Percentiles rank a stretch among this genome's conserved stretches.
These are phyloP conservation scores for rapeseed (Brassica napus) DNA, from an alignment of 345 rosid species.

Conservation along the genomic window Da-Ae NC_063436.1:22009501-22010000, in stretches of 20 bases:
- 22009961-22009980: slow-evolving; percentile 9
- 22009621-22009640: slow-evolving; percentile 72
- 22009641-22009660: slow-evolving; percentile 80
- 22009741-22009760: slow-evolving; percentile 84
- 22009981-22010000: not conserved
- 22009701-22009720: slow-evolving; percentile 52
- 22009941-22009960: slow-evolving; percentile 1
- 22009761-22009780: slow-evolving; percentile 87
- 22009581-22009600: slow-evolving; percentile 89
- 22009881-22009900: slow-evolving; percentile 63
- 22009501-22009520: not conserved
- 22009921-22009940: slow-evolving; percentile 56
- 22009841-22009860: not conserved
- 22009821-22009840: slow-evolving; percentile 1
- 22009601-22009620: slow-evolving; percentile 91
- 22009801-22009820: not conserved
- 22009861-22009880: slow-evolving; percentile 55
- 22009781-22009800: slow-evolving; percentile 60
- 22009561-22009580: slow-evolving; percentile 99
- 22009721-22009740: slow-evolving; percentile 84
- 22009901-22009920: slow-evolving; percentile 82
- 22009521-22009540: not conserved
- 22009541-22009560: slow-evolving; percentile 34
- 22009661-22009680: slow-evolving; percentile 95
- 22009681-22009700: slow-evolving; percentile 85